Conservation (phyloP, 169 alveolate species). For the Toxoplasma gondii region DNA sequence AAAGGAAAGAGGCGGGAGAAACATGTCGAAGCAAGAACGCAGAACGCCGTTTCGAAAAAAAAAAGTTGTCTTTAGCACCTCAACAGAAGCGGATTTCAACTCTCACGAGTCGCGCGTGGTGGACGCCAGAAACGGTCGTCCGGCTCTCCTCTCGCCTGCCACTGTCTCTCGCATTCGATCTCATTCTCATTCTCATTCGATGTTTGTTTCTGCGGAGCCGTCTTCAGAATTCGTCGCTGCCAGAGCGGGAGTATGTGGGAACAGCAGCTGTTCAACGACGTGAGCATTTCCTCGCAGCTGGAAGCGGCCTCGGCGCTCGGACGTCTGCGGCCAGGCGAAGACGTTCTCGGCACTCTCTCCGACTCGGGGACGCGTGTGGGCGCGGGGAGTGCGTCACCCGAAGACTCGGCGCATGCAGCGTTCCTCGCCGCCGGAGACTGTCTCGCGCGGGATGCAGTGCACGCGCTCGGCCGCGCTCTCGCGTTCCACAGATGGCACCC, state of each 20-base stretch:
- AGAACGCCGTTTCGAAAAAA: no score
- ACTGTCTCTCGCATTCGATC: no score
- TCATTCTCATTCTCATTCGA: no score
- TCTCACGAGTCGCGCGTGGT: no score
- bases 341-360: not conserved
- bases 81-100: no score
- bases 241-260: conserved; percentile 84
- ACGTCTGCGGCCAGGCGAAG: not conserved
- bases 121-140: no score
- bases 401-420: not conserved
- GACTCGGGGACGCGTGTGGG: not conserved
- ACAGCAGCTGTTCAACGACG: conserved; percentile 85
- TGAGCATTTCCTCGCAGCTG: conserved; percentile 76
- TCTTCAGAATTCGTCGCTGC: conserved; percentile 76
- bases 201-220: no score
- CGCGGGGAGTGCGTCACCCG: not conserved
- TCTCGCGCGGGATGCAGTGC: conserved; percentile 36
- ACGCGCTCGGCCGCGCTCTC: conserved; percentile 53
- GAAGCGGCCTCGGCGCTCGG: conserved; percentile 79
- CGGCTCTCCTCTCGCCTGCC: no score
- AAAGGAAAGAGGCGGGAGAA: no score
- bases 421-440: conserved; percentile 28
- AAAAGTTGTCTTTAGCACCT: no score
- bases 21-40: no score
- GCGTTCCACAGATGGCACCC: conserved; percentile 66